Evolutionary conservation across 306 rosid genomes (phyloP), one percentile per base, ranked within the genome.

Genomic region (Cercis canadensis): DNA sequence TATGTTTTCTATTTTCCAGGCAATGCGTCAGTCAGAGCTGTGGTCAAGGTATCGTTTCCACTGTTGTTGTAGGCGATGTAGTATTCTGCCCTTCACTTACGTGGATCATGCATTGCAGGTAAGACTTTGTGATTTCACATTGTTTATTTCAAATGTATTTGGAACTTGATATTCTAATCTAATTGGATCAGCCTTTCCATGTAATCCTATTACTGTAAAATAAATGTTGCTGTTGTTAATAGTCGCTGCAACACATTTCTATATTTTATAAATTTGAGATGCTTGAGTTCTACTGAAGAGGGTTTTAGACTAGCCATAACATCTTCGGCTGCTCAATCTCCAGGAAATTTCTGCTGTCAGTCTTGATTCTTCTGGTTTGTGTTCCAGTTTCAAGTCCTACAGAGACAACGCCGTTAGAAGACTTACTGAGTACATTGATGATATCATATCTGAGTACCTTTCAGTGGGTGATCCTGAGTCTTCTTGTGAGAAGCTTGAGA

Each of bases 21-120:
- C 69, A 49, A 19, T 58, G 77, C 87, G 96, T 74, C 92, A 81
- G 53, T 82, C 70, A 9, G 96, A 92, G 67, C 65, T 92, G 55
- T 84, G 94, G 89, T 82, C 94, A 49, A 92, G 84, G 81, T 89
- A 92, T 79, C 56, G 69, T 15, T 92, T 92, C 60, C 13, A 73
- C 69, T 92, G 98, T 70, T 52, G 76, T 64, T 92, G 98, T 61
- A 55, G 46, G 49, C 75, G 94, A 52, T 89, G 98, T 78, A 57
- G 75, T 55, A 73, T 40, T 37, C 70, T 71, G 15, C 87, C 87
- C 57, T 61, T 57, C 51, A 60, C 87, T 55, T 86, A 70, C 5
- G 94, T 81, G 50, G 96, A 92, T 74, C 73, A 44, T 58, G 80
- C 62, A 77, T 83, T 92, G 87, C 92, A 92, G 72, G 96, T 89